Conservation (phyloP, 129 eudicot genomes). For the Erigeron canadensis region DNA sequence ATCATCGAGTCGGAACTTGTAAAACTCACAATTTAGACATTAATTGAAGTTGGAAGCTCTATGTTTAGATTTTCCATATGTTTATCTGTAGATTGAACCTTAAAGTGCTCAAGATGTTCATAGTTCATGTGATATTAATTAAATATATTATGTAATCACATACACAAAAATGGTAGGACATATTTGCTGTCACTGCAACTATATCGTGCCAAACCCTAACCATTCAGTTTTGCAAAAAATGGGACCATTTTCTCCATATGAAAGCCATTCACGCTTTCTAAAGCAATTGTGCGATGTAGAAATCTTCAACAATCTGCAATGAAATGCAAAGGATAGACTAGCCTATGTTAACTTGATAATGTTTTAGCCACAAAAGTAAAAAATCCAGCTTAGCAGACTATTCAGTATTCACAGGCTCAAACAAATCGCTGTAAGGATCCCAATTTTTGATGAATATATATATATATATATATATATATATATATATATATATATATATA, state of each 20-base stretch:
- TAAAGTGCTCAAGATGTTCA: not conserved
- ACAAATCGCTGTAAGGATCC: not conserved
- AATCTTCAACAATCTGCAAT: not conserved
- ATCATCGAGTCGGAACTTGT: no score
- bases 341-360: not conserved
- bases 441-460: not conserved
- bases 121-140: not conserved
- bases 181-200: not conserved
- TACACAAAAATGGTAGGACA: not conserved
- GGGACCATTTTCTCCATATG: not conserved
- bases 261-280: not conserved
- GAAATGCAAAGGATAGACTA: not conserved
- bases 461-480: no score
- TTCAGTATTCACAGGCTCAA: not conserved
- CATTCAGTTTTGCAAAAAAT: not conserved
- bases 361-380: not conserved
- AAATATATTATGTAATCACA: no score
- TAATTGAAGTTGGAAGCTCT: not conserved
- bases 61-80: not conserved
- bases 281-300: not conserved
- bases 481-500: no score
- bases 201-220: not conserved
- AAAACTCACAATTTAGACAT: not conserved
- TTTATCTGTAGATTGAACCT: not conserved
- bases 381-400: not conserved